A percentile compares a stretch with the other conserved stretches of the same genome.
phyloP scores from a whole-genome alignment of 2,329 filamentous ascomycete species.

The Penicillium frequentans region DNA sequence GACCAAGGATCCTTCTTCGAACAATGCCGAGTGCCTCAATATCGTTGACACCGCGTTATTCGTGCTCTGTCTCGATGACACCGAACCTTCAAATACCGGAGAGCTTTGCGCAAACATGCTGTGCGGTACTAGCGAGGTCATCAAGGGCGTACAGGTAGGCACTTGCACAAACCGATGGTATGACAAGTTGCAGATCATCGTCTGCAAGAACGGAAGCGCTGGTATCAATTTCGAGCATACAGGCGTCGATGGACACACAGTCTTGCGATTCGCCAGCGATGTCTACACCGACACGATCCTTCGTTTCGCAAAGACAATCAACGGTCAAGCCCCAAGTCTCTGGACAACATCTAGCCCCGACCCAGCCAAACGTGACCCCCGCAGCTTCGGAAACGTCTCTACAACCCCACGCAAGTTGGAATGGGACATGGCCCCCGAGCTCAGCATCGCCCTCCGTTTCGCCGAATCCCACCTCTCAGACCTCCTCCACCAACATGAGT shows the following conservation, averaged over 20 bases:
- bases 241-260: slow-evolving; percentile 94
- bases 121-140: slow-evolving; percentile 87
- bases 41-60: slow-evolving; percentile 96
- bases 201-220: slow-evolving; percentile 97
- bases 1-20: slow-evolving; percentile 80
- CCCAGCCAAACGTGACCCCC: slow-evolving; percentile 85
- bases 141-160: slow-evolving; percentile 91
- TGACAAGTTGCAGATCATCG: slow-evolving; percentile 97
- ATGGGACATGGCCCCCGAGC: slow-evolving; percentile 94
- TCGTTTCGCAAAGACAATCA: slow-evolving; percentile 91
- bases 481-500: slow-evolving; percentile 94
- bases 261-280: slow-evolving; percentile 92
- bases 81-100: slow-evolving; percentile 75
- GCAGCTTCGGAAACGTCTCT: slow-evolving; percentile 88
- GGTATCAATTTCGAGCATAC: slow-evolving; percentile 99
- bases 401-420: slow-evolving; percentile 94
- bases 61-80: slow-evolving; percentile 87
- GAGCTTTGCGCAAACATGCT: slow-evolving; percentile 98
- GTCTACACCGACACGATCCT: slow-evolving; percentile 97
- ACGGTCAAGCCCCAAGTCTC: slow-evolving; percentile 84
- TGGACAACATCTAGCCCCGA: slow-evolving; percentile 92
- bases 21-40: slow-evolving; percentile 93
- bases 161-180: slow-evolving; percentile 99
- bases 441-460: slow-evolving; percentile 88
- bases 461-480: slow-evolving; percentile 93